Conservation (phyloP, 805 yeast genomes). For the Nakazawaea anatomiae region DNA sequence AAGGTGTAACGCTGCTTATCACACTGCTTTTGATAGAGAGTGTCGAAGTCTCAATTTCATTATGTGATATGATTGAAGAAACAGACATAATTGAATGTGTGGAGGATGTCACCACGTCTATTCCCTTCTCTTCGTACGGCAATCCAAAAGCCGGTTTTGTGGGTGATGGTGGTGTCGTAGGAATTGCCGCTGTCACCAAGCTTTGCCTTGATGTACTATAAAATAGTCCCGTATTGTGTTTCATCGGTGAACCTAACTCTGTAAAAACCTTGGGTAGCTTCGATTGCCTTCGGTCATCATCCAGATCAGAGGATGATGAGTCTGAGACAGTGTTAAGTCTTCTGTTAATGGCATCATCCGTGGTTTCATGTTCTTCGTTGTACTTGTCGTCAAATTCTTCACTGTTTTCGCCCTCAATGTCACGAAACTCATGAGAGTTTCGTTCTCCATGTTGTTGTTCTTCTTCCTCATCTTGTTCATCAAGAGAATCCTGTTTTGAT, state of each 20-base stretch:
- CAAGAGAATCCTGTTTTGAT: neutral
- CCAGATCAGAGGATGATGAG: conserved; percentile 5
- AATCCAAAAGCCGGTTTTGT: conserved; percentile 9
- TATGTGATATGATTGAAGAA: neutral
- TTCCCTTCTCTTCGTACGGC: neutral
- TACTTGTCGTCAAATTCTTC: neutral
- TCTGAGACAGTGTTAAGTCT: conserved; percentile 2
- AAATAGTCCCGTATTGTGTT: conserved; percentile 8
- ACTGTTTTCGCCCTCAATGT: neutral
- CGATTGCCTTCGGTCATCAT: neutral
- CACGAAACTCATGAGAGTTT: neutral
- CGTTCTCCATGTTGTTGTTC: neutral
- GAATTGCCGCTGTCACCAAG: conserved; percentile 6
- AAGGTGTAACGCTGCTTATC: neutral
- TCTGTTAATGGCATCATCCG: conserved; percentile 1
- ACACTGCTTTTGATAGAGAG: neutral
- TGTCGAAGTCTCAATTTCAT: neutral
- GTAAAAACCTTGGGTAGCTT: neutral
- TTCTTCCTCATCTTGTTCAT: neutral
- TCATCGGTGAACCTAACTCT: conserved; percentile 5
- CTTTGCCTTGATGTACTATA: conserved; percentile 3
- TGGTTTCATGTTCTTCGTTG: neutral
- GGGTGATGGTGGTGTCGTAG: conserved; percentile 6
- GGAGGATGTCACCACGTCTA: neutral
- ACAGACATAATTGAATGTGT: neutral